Percentiles rank a stretch among this genome's conserved stretches.
phyloP scores from a whole-genome alignment of 345 rosid genomes.

The Pseudoturritis turrita region DNA sequence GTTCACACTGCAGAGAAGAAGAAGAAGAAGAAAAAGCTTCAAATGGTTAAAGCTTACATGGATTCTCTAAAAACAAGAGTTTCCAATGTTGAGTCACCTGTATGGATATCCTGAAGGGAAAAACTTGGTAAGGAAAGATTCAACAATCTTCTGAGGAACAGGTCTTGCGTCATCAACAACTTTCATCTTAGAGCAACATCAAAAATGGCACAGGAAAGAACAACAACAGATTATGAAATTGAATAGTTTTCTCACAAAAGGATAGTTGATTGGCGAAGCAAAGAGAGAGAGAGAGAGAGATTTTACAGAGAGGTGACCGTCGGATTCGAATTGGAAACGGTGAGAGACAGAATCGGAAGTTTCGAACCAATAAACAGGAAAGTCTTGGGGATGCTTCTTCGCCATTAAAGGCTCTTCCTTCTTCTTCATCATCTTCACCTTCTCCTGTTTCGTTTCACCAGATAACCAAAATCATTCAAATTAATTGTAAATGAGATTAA shows the following conservation, averaged over 20 bases:
- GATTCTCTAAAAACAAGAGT: neutral
- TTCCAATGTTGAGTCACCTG: conserved; percentile 40
- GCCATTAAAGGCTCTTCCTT: conserved; percentile 34
- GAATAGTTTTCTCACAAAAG: neutral
- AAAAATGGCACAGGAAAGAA: neutral
- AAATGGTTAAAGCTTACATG: neutral
- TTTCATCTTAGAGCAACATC: conserved; percentile 44
- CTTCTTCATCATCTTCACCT: conserved; percentile 35
- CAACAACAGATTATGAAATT: neutral
- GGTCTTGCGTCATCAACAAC: conserved; percentile 73
- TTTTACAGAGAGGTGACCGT: conserved; percentile 67
- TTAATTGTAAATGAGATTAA: neutral
- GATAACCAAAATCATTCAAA: neutral
- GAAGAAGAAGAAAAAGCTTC: neutral
- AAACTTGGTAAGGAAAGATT: conserved; percentile 76
- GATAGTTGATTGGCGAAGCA: neutral
- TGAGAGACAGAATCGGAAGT: conserved; percentile 66
- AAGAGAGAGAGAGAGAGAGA: neutral
- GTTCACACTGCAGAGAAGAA: conserved; percentile 54
- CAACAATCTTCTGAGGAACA: conserved; percentile 47
- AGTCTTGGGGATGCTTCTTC: conserved; percentile 24
- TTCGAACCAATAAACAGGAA: conserved; percentile 66
- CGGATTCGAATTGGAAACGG: conserved; percentile 62
- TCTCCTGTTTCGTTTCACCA: conserved; percentile 33
- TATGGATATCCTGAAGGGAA: conserved; percentile 94